Evolutionary conservation across 192 early-diverging fungal genomes (phyloP).

Genomic region (Geranomyces variabilis): DNA sequence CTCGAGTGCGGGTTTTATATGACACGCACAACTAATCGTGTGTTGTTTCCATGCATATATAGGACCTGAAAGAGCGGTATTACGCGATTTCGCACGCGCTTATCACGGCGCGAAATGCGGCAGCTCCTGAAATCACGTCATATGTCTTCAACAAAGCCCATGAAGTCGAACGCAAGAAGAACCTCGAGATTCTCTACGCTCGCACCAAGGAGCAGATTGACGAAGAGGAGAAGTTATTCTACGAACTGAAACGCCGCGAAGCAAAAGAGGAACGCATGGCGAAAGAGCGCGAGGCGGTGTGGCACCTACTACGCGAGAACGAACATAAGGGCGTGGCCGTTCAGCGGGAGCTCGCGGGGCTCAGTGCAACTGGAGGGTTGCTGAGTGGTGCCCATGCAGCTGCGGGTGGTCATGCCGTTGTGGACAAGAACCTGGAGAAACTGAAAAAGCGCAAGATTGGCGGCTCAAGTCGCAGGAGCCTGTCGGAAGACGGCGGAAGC

Average conservation of each 20-base stretch:
- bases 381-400: neutral
- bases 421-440: slow-evolving; percentile 18
- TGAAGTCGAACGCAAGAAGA: slow-evolving; percentile 83
- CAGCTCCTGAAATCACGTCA: slow-evolving; percentile 34
- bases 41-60: slow-evolving; percentile 20
- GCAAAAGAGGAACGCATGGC: slow-evolving; percentile 75
- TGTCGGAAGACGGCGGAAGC: slow-evolving; percentile 21
- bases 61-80: slow-evolving; percentile 90
- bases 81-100: slow-evolving; percentile 71
- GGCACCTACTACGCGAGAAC: slow-evolving; percentile 59
- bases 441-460: slow-evolving; percentile 21
- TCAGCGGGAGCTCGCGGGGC: neutral
- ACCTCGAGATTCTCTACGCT: slow-evolving; percentile 69
- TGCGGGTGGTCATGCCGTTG: neutral
- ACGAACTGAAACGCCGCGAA: slow-evolving; percentile 80
- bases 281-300: slow-evolving; percentile 78
- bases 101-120: slow-evolving; percentile 54
- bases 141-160: slow-evolving; percentile 62
- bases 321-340: slow-evolving; percentile 27
- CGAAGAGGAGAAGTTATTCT: slow-evolving; percentile 82
- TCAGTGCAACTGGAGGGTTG: neutral
- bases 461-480: neutral
- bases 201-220: slow-evolving; percentile 78
- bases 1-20: neutral
- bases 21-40: neutral